Evolutionary conservation across 805 yeast genomes (phyloP).

Genomic region (Sugiyamaella qingdaonensis): DNA sequence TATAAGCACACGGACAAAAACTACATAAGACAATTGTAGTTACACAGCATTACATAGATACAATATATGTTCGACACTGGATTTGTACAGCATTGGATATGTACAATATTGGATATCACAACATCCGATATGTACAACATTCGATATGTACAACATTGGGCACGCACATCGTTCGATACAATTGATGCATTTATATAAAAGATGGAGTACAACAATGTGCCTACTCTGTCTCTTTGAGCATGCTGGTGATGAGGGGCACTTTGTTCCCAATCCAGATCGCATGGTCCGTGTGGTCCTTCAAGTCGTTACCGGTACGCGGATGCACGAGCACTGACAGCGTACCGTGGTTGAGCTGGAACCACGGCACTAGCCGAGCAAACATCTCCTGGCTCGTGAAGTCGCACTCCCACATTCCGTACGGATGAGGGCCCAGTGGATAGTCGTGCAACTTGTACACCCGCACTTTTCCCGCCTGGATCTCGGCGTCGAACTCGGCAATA

Average conservation of each 20-base stretch:
- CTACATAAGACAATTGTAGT: too few relatives aligned
- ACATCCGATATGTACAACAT: too few relatives aligned
- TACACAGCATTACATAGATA: too few relatives aligned
- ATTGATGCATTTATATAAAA: too few relatives aligned
- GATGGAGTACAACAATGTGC: too few relatives aligned
- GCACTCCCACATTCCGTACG: constrained; percentile 54
- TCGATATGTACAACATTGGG: too few relatives aligned
- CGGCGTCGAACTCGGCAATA: constrained; percentile 39
- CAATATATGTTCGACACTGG: too few relatives aligned
- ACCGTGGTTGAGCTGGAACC: constrained; percentile 52
- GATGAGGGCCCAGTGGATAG: constrained; percentile 55
- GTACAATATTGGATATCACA: too few relatives aligned
- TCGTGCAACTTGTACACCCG: constrained; percentile 45
- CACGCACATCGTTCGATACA: too few relatives aligned
- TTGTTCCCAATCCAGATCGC: constrained; percentile 58
- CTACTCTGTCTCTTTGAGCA: constrained; percentile 3
- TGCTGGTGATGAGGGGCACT: constrained; percentile 22
- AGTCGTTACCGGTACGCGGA: constrained; percentile 42
- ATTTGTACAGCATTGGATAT: too few relatives aligned
- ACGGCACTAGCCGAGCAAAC: constrained; percentile 45
- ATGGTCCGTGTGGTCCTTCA: constrained; percentile 48
- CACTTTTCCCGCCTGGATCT: constrained; percentile 37
- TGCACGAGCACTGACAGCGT: constrained; percentile 51
- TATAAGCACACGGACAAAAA: too few relatives aligned
- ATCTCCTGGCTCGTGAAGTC: constrained; percentile 47